Base-by-base conservation (phyloP, 2,329 filamentous ascomycete species). In the Talaromyces funiculosus region DNA sequence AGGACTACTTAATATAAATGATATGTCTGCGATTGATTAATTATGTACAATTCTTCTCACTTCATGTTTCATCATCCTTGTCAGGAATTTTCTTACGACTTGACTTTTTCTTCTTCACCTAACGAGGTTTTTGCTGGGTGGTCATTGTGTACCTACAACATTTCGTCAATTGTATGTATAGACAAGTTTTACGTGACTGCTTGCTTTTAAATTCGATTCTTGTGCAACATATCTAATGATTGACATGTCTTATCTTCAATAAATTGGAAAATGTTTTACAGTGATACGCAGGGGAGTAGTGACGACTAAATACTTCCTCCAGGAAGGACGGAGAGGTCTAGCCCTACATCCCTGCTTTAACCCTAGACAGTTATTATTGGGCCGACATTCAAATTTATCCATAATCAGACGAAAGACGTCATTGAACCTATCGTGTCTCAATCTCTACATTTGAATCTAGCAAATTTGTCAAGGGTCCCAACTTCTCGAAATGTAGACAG, bases 11-110 rank as follows among this genome's bases (percentile, higher is more conserved):
- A 53, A 40, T 54, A 16, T 40, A 40, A 53, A 53, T 14, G 57
- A 59, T 59, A 59, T 59, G 57, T 33, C 35, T 53, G 57, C 57
- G 35, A 31, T 42, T 53, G 40, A 51, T 43, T 51, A 20, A n/a
- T n/a, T n/a, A 59, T 59, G 57, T 59, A 59, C 35, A 59, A 53
- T 59, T 38, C 26, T 31, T 49, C 18, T 47, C 37, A 18, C 16
- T 35, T 38, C 20, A 38, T 53, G 51, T 53, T 53, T 51, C n/a
- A 59, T 5, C n/a, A 31, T 49, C 45, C 56, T 49, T 38, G 8
- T 40, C 42, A 33, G 42, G 31, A 58, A 16, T 3, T 59, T 53
- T 53, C 22, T 42, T 37, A 45, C 42, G 40, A 35, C 40, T 18
- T 14, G 16, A 14, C 5, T 26, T 38, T 38, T 26, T 5, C 33